Evolutionary conservation across 139 green algal genomes (phyloP), one percentile per base, ranked within the genome.

Genomic region (Choricystis sp.): DNA sequence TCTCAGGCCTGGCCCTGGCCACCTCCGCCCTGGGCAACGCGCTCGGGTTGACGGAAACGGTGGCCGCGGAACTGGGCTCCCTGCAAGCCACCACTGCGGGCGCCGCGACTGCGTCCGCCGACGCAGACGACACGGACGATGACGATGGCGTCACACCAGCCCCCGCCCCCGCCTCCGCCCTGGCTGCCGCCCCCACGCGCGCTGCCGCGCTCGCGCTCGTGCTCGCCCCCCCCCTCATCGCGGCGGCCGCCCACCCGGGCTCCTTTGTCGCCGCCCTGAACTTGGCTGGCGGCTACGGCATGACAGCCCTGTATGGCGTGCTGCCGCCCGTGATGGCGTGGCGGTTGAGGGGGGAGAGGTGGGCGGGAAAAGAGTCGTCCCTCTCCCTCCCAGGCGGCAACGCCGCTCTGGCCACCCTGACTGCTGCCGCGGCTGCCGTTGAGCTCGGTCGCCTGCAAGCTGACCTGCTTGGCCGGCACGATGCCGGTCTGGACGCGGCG

Each of bases 11-110:
- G 24, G 83, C 83, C 25, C 65, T 89, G 25, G 60, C 31, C 25
- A 90, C 83, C n/a, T 82, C 69, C 30, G 85, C 85, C 69, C 78
- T 87, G 23, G 81, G 79, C n/a, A 85, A 74, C 62, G 60, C 55
- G 19, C 66, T 89, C 19, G 68, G 69, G 5, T 31, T 86, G 0
- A 72, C 69, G 1, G 69, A 78, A 23, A 82, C 77, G 49, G 27
- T 83, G 29, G 62, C 60, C 56, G 29, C 67, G 14, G 71, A 79
- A 58, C 48, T 78, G 31, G 40, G 40, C 40, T 9, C 40, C 9
- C 9, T 16, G 9, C 40, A 16, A 16, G 40, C 9, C 9, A 21
- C 9, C 9, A 16, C 16, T 9, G 40, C 40, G 40, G 40, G 40
- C 40, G 40, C 40, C 40, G 40, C 40, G 40, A 21, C 40, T 9